Percentiles rank a stretch among this genome's conserved stretches.
Conservation (phyloP, 345 rosid species). For the Camelina hispida region DNA sequence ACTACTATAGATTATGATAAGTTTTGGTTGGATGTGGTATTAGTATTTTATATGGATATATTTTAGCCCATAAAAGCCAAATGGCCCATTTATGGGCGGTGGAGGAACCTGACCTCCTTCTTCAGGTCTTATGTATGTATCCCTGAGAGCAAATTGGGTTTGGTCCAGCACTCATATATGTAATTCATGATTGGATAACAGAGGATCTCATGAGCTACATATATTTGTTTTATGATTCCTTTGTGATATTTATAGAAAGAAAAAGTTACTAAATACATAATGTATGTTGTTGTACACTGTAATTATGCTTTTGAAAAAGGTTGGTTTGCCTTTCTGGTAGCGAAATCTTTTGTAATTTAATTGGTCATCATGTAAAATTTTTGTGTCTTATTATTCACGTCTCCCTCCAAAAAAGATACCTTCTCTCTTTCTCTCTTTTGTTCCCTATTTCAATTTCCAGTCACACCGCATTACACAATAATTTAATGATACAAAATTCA, state of each 20-base stretch:
- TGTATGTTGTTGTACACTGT: neutral
- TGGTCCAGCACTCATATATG: neutral
- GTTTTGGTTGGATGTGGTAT: neutral
- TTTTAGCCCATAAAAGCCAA: neutral
- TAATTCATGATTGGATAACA: neutral
- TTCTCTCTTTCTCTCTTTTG: neutral
- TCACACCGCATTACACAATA: slow-evolving; percentile 36
- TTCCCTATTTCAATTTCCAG: slow-evolving; percentile 6
- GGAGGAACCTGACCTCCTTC: neutral
- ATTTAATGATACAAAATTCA: neutral
- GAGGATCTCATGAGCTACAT: neutral
- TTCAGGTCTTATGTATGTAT: neutral
- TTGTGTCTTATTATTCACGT: slow-evolving; percentile 32
- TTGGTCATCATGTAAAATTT: slow-evolving; percentile 33
- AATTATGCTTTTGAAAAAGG: slow-evolving; percentile 31
- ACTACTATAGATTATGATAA: no score
- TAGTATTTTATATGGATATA: neutral
- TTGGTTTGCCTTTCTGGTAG: slow-evolving; percentile 36
- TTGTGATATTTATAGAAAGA: neutral
- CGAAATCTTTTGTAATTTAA: slow-evolving; percentile 31
- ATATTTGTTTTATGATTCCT: neutral
- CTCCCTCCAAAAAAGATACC: slow-evolving; percentile 34
- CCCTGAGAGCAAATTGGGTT: neutral
- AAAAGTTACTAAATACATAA: neutral
- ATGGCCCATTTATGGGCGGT: neutral